Percentiles rank a stretch among this genome's conserved stretches.
phyloP scores from a whole-genome alignment of 805 yeast species.

The Vanderwaltozyma polyspora region DNA sequence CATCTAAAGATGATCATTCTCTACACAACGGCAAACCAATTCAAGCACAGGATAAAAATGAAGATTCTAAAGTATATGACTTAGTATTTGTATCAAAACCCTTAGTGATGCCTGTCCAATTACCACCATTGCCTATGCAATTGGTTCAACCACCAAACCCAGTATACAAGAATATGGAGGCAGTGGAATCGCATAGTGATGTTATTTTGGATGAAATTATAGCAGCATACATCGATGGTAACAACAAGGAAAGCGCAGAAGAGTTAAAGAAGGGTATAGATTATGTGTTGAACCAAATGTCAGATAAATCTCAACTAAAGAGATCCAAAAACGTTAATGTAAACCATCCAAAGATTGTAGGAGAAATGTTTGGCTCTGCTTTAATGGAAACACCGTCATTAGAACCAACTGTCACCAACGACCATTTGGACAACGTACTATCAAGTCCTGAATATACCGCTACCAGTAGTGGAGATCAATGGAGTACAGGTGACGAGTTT shows the following conservation, averaged over 20 bases:
- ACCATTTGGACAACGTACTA: slow-evolving; percentile 7
- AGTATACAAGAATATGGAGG: neutral
- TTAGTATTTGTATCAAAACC: slow-evolving; percentile 5
- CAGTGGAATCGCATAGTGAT: slow-evolving; percentile 12
- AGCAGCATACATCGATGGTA: slow-evolving; percentile 12
- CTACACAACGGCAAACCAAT: neutral
- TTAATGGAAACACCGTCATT: slow-evolving; percentile 1
- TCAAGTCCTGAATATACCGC: slow-evolving; percentile 18
- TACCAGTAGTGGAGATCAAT: slow-evolving; percentile 13
- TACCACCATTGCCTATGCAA: neutral
- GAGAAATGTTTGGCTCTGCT: slow-evolving; percentile 1
- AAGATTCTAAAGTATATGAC: too few relatives aligned
- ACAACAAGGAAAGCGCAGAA: neutral
- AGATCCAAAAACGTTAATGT: slow-evolving; percentile 1
- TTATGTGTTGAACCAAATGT: slow-evolving; percentile 11
- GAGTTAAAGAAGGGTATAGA: slow-evolving; percentile 12
- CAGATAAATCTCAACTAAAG: slow-evolving; percentile 4
- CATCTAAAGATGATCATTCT: neutral
- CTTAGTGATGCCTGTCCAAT: slow-evolving; percentile 5
- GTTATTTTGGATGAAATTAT: slow-evolving; percentile 20
- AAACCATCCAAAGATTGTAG: slow-evolving; percentile 1
- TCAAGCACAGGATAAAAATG: too few relatives aligned
- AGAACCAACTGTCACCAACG: slow-evolving; percentile 2
- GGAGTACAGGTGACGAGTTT: slow-evolving; percentile 20
- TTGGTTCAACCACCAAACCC: neutral